phyloP scores from a whole-genome alignment of 257 asterid species.

The Euphrasia confusa region DNA sequence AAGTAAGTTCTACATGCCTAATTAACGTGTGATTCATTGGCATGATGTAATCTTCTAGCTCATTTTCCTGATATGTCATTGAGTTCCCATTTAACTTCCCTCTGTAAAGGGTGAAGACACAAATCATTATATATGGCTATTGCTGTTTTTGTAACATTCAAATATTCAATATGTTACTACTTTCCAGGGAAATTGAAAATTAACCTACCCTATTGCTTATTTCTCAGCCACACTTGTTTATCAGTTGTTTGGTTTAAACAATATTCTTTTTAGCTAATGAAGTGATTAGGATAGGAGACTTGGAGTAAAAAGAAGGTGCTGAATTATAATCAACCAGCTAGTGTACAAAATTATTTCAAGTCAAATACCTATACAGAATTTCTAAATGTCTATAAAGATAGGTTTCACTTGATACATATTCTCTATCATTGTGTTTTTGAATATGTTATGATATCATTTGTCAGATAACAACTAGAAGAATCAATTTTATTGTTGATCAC shows the following conservation, averaged over 20 bases:
- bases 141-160: constrained; percentile 2
- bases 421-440: constrained; percentile 14
- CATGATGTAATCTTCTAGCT: constrained; percentile 16
- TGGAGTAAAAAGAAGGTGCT: constrained; percentile 5
- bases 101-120: constrained; percentile 7
- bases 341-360: constrained; percentile 7
- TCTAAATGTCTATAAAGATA: constrained; percentile 23
- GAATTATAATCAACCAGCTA: constrained; percentile 15
- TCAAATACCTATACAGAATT: constrained; percentile 12
- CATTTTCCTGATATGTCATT: constrained; percentile 16
- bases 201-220: constrained; percentile 1
- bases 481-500: constrained; percentile 83
- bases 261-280: constrained; percentile 15
- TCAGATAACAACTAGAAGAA: constrained; percentile 89
- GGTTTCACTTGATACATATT: constrained; percentile 19
- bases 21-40: constrained; percentile 13
- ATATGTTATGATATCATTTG: constrained; percentile 28
- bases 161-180: constrained; percentile 3
- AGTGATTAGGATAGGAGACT: constrained; percentile 14
- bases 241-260: constrained; percentile 2
- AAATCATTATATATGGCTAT: constrained; percentile 16
- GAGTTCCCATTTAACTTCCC: constrained; percentile 3
- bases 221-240: constrained; percentile 11
- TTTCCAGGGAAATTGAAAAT: constrained; percentile 9
- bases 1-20: constrained; percentile 51